These are phyloP conservation scores for Eucalyptus erythrocorys DNA, from an alignment of 345 rosid genomes.

Conservation along the genomic window DNA sequence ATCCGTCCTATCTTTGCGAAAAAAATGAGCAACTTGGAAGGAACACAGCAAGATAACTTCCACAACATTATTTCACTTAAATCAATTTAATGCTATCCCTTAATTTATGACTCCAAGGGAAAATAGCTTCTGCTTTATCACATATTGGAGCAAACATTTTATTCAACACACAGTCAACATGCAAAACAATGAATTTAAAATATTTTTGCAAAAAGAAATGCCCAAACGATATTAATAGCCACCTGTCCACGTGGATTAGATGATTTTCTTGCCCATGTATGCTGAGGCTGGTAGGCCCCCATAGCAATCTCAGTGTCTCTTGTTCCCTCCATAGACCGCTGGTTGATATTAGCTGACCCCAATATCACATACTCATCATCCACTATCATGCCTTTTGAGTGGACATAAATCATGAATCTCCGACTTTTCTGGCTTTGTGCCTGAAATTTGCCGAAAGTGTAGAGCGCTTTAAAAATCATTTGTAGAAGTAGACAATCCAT, in stretches of 20 bases:
- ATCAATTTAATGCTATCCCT: background rate
- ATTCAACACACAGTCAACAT: background rate
- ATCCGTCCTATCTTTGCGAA: background rate
- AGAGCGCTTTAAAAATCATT: background rate
- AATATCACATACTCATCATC: constrained; percentile 81
- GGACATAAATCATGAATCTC: constrained; percentile 91
- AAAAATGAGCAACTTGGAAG: background rate
- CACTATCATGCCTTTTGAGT: constrained; percentile 94
- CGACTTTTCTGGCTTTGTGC: constrained; percentile 45
- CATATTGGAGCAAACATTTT: background rate
- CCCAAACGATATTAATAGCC: background rate
- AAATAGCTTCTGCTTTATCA: background rate
- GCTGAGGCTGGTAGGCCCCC: constrained; percentile 95
- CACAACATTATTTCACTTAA: background rate
- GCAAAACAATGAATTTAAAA: background rate
- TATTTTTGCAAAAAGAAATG: background rate
- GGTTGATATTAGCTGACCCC: constrained; percentile 97
- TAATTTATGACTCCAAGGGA: background rate
- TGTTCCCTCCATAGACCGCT: constrained; percentile 94
- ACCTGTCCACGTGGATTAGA: constrained; percentile 84
- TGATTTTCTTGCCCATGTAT: constrained; percentile 64
- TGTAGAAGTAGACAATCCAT: background rate
- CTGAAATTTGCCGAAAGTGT: constrained; percentile 17
- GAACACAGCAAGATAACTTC: background rate
- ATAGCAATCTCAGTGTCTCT: constrained; percentile 97